These are phyloP conservation scores for Lentinula sp. DNA, from an alignment of 768 basidiomycete species.

Conservation along the genomic window DNA sequence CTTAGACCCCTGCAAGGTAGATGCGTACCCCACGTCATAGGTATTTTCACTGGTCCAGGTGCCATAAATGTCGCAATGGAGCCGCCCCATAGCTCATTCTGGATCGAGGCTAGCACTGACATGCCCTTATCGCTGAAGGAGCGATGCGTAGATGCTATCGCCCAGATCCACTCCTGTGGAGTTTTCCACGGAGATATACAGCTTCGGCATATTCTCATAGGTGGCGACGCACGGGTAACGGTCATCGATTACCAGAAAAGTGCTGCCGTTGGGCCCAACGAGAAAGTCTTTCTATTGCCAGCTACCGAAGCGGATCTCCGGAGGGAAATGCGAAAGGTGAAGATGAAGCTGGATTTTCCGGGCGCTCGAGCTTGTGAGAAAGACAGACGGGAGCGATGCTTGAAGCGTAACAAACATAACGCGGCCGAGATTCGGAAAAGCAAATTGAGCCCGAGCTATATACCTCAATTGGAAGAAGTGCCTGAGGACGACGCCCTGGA, in stretches of 20 bases:
- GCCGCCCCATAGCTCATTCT: conserved; percentile 51
- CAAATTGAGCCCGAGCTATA: neutral
- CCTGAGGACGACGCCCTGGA: neutral
- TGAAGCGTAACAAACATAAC: neutral
- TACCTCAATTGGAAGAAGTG: neutral
- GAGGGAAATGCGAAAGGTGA: conserved; percentile 51
- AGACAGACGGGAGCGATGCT: neutral
- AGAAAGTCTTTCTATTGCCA: conserved; percentile 24
- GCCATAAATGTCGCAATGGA: conserved; percentile 43
- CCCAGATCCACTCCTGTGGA: conserved; percentile 39
- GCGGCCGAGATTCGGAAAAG: neutral
- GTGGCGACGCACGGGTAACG: conserved; percentile 45
- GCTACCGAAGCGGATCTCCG: conserved; percentile 36
- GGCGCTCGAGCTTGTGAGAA: conserved; percentile 16
- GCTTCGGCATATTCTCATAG: conserved; percentile 48
- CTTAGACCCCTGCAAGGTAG: conserved; percentile 47
- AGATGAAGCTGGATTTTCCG: conserved; percentile 43
- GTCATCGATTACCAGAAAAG: conserved; percentile 50
- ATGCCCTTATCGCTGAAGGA: conserved; percentile 55
- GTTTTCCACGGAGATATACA: conserved; percentile 44
- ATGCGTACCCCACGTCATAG: conserved; percentile 48
- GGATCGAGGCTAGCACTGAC: conserved; percentile 52
- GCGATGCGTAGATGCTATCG: conserved; percentile 43
- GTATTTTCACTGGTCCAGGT: conserved; percentile 33
- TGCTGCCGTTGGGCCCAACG: conserved; percentile 19